A percentile compares a stretch with the other conserved stretches of the same genome.
phyloP scores from a whole-genome alignment of 2,329 filamentous ascomycete species.

The Juglanconis juglandina region DNA sequence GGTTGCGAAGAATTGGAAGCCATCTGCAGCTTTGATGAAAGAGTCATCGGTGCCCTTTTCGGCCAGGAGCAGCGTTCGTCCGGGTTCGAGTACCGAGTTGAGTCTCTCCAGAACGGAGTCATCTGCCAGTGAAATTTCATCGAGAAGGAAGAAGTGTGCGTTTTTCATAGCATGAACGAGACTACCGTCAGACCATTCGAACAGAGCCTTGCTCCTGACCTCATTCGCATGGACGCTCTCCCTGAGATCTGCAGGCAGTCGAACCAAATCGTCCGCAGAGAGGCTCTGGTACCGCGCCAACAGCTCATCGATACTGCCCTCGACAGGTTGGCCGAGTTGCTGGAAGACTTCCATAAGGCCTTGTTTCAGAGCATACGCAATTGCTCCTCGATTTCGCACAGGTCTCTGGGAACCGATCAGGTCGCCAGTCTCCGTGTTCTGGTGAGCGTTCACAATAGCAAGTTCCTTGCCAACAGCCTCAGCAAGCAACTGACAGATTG shows the following conservation, averaged over 20 bases:
- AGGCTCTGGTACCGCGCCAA: slow-evolving; percentile 58
- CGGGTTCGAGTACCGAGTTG: slow-evolving; percentile 92
- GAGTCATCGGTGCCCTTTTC: slow-evolving; percentile 89
- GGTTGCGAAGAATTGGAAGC: slow-evolving; percentile 94
- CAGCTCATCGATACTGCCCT: slow-evolving; percentile 50
- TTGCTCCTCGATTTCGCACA: slow-evolving; percentile 75
- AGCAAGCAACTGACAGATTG: slow-evolving; percentile 87
- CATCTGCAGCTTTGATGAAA: slow-evolving; percentile 68
- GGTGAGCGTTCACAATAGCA: slow-evolving; percentile 92
- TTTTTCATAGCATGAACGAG: slow-evolving; percentile 90
- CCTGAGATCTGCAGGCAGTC: slow-evolving; percentile 46
- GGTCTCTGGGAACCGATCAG: slow-evolving; percentile 93
- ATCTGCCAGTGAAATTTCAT: slow-evolving; percentile 96
- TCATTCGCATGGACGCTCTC: slow-evolving; percentile 45
- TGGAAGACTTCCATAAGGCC: slow-evolving; percentile 53
- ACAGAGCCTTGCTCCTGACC: slow-evolving; percentile 75
- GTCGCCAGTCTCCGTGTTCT: slow-evolving; percentile 96
- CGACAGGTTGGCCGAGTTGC: slow-evolving; percentile 32
- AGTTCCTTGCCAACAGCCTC: slow-evolving; percentile 73
- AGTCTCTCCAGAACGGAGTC: slow-evolving; percentile 94
- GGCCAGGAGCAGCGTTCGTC: slow-evolving; percentile 80
- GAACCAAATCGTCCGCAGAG: slow-evolving; percentile 37
- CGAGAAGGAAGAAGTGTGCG: slow-evolving; percentile 87
- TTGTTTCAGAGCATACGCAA: slow-evolving; percentile 62
- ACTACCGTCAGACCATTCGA: slow-evolving; percentile 94